Base-by-base conservation (phyloP, 495 filamentous ascomycete genomes). In the Niebla homalea region DNA sequence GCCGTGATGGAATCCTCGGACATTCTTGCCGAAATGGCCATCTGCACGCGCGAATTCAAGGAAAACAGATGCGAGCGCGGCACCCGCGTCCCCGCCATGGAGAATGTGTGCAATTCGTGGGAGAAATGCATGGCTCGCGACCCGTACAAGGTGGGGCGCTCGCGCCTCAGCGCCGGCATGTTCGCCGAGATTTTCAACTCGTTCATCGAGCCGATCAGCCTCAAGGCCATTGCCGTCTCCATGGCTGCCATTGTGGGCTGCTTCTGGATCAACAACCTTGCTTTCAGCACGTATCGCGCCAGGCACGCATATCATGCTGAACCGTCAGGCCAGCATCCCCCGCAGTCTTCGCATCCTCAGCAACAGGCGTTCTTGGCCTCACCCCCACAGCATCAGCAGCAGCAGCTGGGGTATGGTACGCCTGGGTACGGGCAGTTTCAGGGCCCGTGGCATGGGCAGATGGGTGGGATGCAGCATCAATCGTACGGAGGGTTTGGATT, bases 81-180 rank as follows among this genome's bases (percentile, higher is more conserved):
- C 0, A 69, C 65, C 23, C 71, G 84, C 16, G 65, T 84, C 1
- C 90, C 89, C 0, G 85, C 85, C 0, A 71, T 97, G 57, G 74
- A 87, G 57, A 66, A 57, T 0, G 64, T 79, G 4, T 98, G 92
- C 60, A 72, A 79, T 29, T 74, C 78, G 37, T 97, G 90, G 92
- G 78, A 82, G 49, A 67, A 67, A 4, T 98, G 92, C 62, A 96
- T 96, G 89, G 75, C 84, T 46, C 74, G 71, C 11, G 81, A 90
- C 59, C 76, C 84, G 15, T 62, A 70, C 15, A 73, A 73, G 48
- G 76, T 88, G 20, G 82, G 77, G 8, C 69, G 80, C 3, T 83
- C 83, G 11, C 75, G 72, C 51, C 71, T 89, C 26, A 78, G 73
- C 41, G 85, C 85, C n/a, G 71, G 77, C 36, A 87, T 84, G 0